Evolutionary conservation across 179 eudicot genomes (phyloP), one percentile per base, ranked within the genome.

Genomic region (Drosera spatulata): DNA sequence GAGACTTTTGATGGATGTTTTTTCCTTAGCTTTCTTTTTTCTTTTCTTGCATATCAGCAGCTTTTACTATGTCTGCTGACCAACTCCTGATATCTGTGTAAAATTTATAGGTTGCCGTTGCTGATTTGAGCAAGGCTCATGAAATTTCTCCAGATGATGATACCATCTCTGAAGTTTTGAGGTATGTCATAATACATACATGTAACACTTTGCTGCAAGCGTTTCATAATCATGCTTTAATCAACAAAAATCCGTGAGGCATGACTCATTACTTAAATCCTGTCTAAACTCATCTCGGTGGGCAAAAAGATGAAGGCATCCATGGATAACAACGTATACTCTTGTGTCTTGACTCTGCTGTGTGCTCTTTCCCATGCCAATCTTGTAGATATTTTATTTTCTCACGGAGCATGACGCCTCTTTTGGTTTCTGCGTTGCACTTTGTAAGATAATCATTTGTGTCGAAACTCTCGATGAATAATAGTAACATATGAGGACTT

Each of bases 101-200:
- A 13, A 42, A 22, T 43, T 22, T 39, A 11, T 33, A 53, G 96
- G 80, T 74, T 76, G 96, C 97, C 49, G 90, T 84, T 61, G 73
- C 78, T 62, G 97, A 93, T 72, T 75, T 93, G 69, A 73, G 72
- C 45, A 77, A 73, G 74, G 99, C 99, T 52, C 88, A 65, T 81
- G 88, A 89, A 78, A 75, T 81, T 69, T 86, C 90, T 55, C 99
- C 90, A 41, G 90, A 75, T 55, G 95, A 93, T 75, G 90, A 93
- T 75, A 93, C 97, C 62, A 93, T 93, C 63, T 80, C 86, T 59
- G 97, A 86, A 42, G 87, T 89, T 55, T 75, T 84, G 67, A 79
- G 97, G 96, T 93, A 84, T 56, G 40, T 64, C 33, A 10, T n/a
- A 15, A 8, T 11, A 10, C 10, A 6, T 10, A 45, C 7, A 45